Base-by-base conservation (phyloP, 805 yeast species). In the Spathaspora sp. region DNA sequence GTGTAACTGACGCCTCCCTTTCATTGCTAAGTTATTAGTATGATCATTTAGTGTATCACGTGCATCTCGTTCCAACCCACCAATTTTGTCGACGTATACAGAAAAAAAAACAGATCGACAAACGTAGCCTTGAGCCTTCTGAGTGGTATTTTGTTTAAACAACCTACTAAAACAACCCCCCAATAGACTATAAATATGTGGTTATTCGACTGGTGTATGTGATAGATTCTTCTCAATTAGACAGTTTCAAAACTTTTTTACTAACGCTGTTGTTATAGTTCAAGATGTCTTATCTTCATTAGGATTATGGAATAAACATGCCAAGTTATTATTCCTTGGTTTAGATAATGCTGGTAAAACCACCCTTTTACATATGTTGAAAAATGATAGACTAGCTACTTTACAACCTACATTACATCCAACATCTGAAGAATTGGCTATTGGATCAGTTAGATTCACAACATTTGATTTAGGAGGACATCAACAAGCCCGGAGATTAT, bases 391-490 rank as follows among this genome's bases (percentile, higher is more conserved):
- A 75, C 81, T 94, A 75, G 99, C 99, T 53, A 91, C 97, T 46
- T 81, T 94, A 63, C 97, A 91, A 72, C 99, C 99, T 62, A 94
- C 99, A 28, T 83, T 92, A 72, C 99, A 94, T 71, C 99, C 99
- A 64, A 91, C 99, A 17, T 90, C 97, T 23, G 99, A 94, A 73
- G 99, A 94, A 70, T 81, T 94, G 63, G 92, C 97, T 55, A 94
- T 94, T 63, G 99, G 98, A 60, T 87, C 88, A 61, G 96, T 93
- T 56, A 86, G 93, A 70, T 94, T 94, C 80, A 94, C 99, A 54
- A 94, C 99, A 28, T 94, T 94, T 64, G 99, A 94, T 71, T 80
- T 94, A 61, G 99, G 99, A 73, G 99, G 99, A 44, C 99, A 94
- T 77, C 86, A 83, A 70, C 97, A 93, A 75, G 98, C 99, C 47